Percentiles rank a stretch among this genome's conserved stretches.
These are phyloP conservation scores for Stemphylium vesicarium DNA, from an alignment of 2,329 filamentous ascomycete species.

Conservation along the genomic window DNA sequence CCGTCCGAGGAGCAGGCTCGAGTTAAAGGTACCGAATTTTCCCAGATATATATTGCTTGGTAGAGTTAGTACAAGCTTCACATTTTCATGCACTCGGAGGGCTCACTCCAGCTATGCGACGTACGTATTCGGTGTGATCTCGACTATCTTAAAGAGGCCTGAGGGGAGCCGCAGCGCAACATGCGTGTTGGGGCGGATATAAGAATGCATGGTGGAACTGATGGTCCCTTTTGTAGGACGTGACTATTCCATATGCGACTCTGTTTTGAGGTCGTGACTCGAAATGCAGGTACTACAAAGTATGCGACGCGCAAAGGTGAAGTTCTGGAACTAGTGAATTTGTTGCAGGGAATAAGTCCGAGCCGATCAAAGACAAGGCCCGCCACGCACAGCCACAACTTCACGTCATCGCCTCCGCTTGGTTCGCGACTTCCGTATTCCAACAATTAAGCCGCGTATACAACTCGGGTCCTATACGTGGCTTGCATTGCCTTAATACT, in stretches of 20 bases:
- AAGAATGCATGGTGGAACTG: conserved; percentile 50
- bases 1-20: conserved; percentile 87
- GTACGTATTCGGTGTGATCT: conserved; percentile 69
- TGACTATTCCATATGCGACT: conserved; percentile 19
- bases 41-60: conserved; percentile 82
- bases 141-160: conserved; percentile 63
- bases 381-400: background rate
- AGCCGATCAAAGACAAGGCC: background rate
- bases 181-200: conserved; percentile 58
- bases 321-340: conserved; percentile 10
- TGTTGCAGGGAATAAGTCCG: conserved; percentile 8
- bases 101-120: conserved; percentile 53
- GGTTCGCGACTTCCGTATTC: conserved; percentile 6
- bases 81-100: conserved; percentile 11
- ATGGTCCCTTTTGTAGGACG: conserved; percentile 1
- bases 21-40: conserved; percentile 90
- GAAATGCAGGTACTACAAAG: background rate
- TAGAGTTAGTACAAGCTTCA: conserved; percentile 5
- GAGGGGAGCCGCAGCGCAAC: conserved; percentile 65
- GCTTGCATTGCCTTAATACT: background rate
- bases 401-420: conserved; percentile 21
- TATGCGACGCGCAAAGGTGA: conserved; percentile 4
- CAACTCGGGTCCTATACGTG: conserved; percentile 2
- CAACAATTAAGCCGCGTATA: conserved; percentile 11
- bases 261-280: background rate